Percentiles rank a stretch among this genome's conserved stretches.
Conservation (phyloP, 441 rosid species). For the Dalechampia spathulata region DNA sequence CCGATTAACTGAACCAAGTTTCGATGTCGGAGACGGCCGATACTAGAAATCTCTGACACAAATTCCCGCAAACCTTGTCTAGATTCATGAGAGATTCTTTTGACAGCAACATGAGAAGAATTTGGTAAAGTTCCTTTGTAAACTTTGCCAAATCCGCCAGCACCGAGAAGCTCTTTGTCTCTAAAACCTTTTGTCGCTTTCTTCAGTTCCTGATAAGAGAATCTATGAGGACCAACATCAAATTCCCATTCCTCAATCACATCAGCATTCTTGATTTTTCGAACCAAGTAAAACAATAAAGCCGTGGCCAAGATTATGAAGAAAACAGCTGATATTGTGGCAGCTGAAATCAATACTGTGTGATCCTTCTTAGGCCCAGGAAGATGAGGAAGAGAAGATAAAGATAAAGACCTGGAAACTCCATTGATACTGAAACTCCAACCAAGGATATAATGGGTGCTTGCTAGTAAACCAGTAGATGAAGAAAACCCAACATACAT, state of each 20-base stretch:
- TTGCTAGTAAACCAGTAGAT: slow-evolving; percentile 71
- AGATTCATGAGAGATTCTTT: slow-evolving; percentile 67
- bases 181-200: slow-evolving; percentile 68
- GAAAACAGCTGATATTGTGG: slow-evolving; percentile 29
- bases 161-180: slow-evolving; percentile 64
- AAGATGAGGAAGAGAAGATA: slow-evolving; percentile 50
- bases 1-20: slow-evolving; percentile 81
- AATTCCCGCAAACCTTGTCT: slow-evolving; percentile 77
- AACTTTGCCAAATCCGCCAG: slow-evolving; percentile 82
- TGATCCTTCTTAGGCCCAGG: slow-evolving; percentile 30
- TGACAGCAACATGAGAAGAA: slow-evolving; percentile 60
- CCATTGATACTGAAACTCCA: slow-evolving; percentile 75
- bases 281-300: slow-evolving; percentile 26
- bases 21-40: slow-evolving; percentile 83
- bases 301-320: slow-evolving; percentile 22
- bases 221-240: slow-evolving; percentile 74
- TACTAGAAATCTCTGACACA: slow-evolving; percentile 64
- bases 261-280: slow-evolving; percentile 40
- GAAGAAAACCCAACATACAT: slow-evolving; percentile 87
- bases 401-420: slow-evolving; percentile 43
- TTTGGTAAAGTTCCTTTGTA: slow-evolving; percentile 60
- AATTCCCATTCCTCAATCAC: slow-evolving; percentile 70
- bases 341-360: slow-evolving; percentile 26
- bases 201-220: slow-evolving; percentile 63
- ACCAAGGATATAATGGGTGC: slow-evolving; percentile 68